Evolutionary conservation across 2,329 filamentous ascomycete species (phyloP), one percentile per base, ranked within the genome.

Genomic region (Sarocladium oryzae): DNA sequence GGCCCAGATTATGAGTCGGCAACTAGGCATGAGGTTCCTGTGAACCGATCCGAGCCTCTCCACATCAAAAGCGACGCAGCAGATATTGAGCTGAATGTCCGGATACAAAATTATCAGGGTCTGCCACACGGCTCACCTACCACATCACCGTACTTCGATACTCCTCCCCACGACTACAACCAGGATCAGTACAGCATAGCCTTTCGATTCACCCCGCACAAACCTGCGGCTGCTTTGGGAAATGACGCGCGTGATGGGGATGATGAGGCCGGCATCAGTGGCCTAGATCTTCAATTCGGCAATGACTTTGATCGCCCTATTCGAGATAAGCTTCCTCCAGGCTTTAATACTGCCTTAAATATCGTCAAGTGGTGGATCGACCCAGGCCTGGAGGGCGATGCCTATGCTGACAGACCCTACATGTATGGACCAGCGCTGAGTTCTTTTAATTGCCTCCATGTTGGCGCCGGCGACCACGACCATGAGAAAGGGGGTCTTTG

Each of bases 251-350:
- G 57, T n/a, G 53, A 57, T 1, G 43, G 24, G 2, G 54, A 54
- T 1, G 55, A 57, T 2, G 54, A 56, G 4, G 53, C 68, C 68
- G 76, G 77, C 32, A 82, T 95, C 52, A 74, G 76, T 2, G 89
- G 82, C 40, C 68, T 79, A 23, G 84, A 95, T 55, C 75, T 99
- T 2, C 83, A 96, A 51, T 96, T 96, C 60, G 93, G 92, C 37
- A 97, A 97, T 66, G 90, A 96, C 73, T 96, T 97, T 64, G 91
- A 96, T 62, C 81, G 87, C 49, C 89, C 93, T 0, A 93, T 99
- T 59, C 81, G 89, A 26, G 86, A 96, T 63, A 81, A 84, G 15
- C 74, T 99, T 2, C 92, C 93, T 0, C 88, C 89, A 0, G 90
- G 92, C 0, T 95, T 96, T 68, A 82, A 82, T 63, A 85, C 88